Base-by-base conservation (phyloP, 2,329 filamentous ascomycete species). In the Trichoderma aggressivum region DNA sequence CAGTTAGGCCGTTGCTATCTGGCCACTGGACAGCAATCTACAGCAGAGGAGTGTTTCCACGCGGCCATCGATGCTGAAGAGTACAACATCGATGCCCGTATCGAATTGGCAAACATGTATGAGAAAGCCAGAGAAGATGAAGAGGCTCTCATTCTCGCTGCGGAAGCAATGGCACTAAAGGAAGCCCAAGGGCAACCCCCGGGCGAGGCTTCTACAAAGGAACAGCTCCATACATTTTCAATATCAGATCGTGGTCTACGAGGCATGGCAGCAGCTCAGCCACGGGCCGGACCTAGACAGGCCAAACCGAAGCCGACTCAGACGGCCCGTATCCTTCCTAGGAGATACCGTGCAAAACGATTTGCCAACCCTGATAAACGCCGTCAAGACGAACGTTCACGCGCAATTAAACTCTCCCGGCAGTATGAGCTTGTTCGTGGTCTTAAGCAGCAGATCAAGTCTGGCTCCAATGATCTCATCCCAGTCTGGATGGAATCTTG, bases 81-180 rank as follows among this genome's bases (percentile, higher is more conserved):
- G 58, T 85, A 89, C 53, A 90, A 91, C 71, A 89, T 95, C 61
- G 91, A 94, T 73, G 92, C 93, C 50, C 90, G 93, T 50, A 89
- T 92, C 34, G 89, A 93, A 75, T 85, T 98, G 11, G 93, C 93
- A 14, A 94, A 92, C 76, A 89, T 98, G 80, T 97, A 97, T 77
- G 93, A 97, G 78, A 89, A 87, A 73, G 87, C 87, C 58, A 90
- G 90, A 73, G 89, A 91, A 81, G 89, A 88, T 26, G 91, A 94
- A 76, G 89, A 93, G 76, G 94, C 94, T 1, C 88, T 94, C 71
- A 90, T 92, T 72, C 88, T 94, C 64, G 89, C 93, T 62, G 91
- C 91, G 39, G 91, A 97, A 78, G 90, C 93, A 10, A 87, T 95
- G 75, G 85, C 88, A 36, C 82, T 94, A 26, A 87, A 87, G 73